These are phyloP conservation scores for Dianthus caryophyllus DNA, from an alignment of 148 eudicot species.

Conservation along the genomic window DNA sequence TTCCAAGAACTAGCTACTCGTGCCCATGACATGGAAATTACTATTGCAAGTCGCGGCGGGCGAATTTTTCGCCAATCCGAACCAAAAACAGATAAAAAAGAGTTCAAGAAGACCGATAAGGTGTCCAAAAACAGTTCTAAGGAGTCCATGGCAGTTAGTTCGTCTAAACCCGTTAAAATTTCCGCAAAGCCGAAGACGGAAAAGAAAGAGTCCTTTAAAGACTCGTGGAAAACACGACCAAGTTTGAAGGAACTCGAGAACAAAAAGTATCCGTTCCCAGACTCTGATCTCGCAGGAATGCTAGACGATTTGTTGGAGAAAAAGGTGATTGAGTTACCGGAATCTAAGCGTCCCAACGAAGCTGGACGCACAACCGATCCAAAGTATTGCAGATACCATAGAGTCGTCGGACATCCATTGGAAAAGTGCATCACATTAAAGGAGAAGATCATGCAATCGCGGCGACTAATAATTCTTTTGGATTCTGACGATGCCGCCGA, in stretches of 20 bases:
- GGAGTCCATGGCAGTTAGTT: too few species aligned
- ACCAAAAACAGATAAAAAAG: too few species aligned
- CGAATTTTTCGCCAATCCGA: too few species aligned
- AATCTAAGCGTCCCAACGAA: too few species aligned
- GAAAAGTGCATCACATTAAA: background rate
- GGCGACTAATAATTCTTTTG: background rate
- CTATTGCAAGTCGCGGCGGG: too few species aligned
- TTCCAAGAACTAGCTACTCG: background rate
- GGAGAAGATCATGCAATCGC: background rate
- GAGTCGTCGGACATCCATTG: background rate
- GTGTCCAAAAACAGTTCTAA: too few species aligned
- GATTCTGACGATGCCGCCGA: background rate
- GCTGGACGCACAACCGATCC: background rate
- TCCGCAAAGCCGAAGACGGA: too few species aligned
- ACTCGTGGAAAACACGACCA: too few species aligned
- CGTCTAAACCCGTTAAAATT: too few species aligned
- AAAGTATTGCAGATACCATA: background rate
- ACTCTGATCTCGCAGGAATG: background rate
- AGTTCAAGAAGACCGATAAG: too few species aligned
- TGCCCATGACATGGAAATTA: too few species aligned
- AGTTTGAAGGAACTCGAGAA: background rate
- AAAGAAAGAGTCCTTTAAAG: too few species aligned
- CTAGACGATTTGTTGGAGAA: background rate
- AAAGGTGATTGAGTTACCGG: background rate
- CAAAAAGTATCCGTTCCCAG: background rate